Percentiles rank a stretch among this genome's conserved stretches.
phyloP scores from a whole-genome alignment of 2,329 filamentous ascomycete genomes.

The Fusarium devonianum region DNA sequence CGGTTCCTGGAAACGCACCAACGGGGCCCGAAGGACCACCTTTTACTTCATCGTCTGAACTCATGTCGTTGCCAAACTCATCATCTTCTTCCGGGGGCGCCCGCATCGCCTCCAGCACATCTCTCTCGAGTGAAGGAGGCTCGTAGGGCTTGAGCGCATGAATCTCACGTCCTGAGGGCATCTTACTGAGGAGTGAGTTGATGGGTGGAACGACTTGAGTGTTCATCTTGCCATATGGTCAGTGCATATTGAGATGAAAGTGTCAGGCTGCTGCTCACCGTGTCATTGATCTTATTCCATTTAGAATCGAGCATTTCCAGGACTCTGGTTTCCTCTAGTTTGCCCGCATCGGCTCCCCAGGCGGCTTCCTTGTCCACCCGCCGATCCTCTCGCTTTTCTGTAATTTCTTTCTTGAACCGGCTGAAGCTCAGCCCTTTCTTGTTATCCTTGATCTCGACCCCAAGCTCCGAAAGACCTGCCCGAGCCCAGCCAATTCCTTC shows the following conservation, averaged over 20 bases:
- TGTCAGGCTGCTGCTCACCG: slow-evolving; percentile 59
- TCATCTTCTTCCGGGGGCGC: slow-evolving; percentile 47
- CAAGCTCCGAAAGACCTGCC: slow-evolving; percentile 78
- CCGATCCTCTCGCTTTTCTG: slow-evolving; percentile 79
- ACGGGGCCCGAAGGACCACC: slow-evolving; percentile 46
- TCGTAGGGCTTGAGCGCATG: slow-evolving; percentile 74
- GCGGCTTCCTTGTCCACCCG: slow-evolving; percentile 74
- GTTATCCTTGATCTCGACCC: slow-evolving; percentile 61
- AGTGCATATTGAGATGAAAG: not conserved
- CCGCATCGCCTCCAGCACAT: slow-evolving; percentile 69
- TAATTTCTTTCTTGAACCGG: slow-evolving; percentile 75
- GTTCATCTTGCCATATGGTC: slow-evolving; percentile 66
- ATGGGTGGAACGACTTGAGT: slow-evolving; percentile 78
- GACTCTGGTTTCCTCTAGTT: slow-evolving; percentile 82
- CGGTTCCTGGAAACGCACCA: slow-evolving; percentile 60
- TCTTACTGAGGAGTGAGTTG: slow-evolving; percentile 74
- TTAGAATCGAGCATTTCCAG: slow-evolving; percentile 87
- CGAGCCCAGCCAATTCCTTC: slow-evolving; percentile 86
- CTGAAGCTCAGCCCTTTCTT: slow-evolving; percentile 66
- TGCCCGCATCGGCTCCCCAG: slow-evolving; percentile 87
- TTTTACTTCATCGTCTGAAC: slow-evolving; percentile 50
- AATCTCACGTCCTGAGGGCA: slow-evolving; percentile 90
- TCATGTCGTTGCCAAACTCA: slow-evolving; percentile 44
- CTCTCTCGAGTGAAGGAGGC: slow-evolving; percentile 69
- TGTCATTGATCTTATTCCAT: slow-evolving; percentile 94